Base-by-base conservation (phyloP, 2,329 filamentous ascomycete species). In the Mycosphaerella arachidis region DNA sequence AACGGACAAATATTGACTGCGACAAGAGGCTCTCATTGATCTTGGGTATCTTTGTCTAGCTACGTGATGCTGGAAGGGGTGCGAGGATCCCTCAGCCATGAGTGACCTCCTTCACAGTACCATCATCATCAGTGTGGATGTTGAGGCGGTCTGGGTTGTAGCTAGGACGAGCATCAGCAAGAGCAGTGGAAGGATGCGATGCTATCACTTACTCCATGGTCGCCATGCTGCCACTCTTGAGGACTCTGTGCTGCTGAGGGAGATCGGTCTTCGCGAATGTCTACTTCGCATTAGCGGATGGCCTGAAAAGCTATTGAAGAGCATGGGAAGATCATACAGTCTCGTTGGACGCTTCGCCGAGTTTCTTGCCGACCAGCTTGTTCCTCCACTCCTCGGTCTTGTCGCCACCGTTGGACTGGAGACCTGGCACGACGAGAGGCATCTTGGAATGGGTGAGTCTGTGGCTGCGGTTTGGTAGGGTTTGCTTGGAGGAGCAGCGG, bases 331-430 rank as follows among this genome's bases (percentile, higher is more conserved):
- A 10, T 66, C 69, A 50, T 69, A 80, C 79, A 20, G 75, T 74
- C 63, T 80, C 76, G 60, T 80, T 73, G 45, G 74, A 74, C 30
- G 61, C 57, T 13, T 82, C 79, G 12, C 79, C 79, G 40, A 82
- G 69, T 70, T 80, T 81, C 78, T 82, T 82, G 65, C 79, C 79
- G 68, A 78, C 74, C 24, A 82, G 73, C 73, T 81, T 76, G 66
- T 72, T 75, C 69, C 72, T 71, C 79, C 79, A 82, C 57, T 79
- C 72, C 10, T 73, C 66, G 57, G 70, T 72, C 67, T 75, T 70
- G 63, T 73, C 70, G 62, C 66, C 70, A 59, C 73, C 73, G 51
- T 72, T 75, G 68, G 72, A 74, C 69, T 74, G 73, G 43, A 80
- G 65, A 56, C 78, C 78, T 48, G 79, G 79, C 13, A 81, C 75